Conservation (phyloP, 1,284 basidiomycete genomes). For the Termitomyces sp. region DNA sequence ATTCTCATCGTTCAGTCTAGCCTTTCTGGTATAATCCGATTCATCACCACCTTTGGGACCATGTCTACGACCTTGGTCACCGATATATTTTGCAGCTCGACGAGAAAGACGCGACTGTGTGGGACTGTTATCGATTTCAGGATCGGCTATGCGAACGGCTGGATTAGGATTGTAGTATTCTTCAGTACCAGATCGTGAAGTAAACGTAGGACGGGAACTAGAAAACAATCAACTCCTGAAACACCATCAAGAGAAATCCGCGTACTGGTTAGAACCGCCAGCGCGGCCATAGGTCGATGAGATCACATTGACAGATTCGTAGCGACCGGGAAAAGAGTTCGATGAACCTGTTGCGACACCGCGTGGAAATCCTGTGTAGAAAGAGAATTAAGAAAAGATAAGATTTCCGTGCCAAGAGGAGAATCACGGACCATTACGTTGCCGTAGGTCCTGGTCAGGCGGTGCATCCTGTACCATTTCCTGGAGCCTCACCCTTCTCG, state of each 20-base stretch:
- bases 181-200: slow-evolving; percentile 19
- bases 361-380: slow-evolving; percentile 8
- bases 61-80: slow-evolving; percentile 33
- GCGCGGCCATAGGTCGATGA: slow-evolving; percentile 6
- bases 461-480: slow-evolving; percentile 25
- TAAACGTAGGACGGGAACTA: slow-evolving; percentile 4
- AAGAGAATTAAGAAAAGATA: slow-evolving; percentile 4
- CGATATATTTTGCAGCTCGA: slow-evolving; percentile 23
- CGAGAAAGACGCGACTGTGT: slow-evolving; percentile 22
- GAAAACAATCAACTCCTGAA: background rate
- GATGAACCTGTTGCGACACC: slow-evolving; percentile 12
- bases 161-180: slow-evolving; percentile 33
- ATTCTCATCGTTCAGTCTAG: slow-evolving; percentile 43
- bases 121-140: slow-evolving; percentile 15
- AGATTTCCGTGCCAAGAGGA: slow-evolving; percentile 5
- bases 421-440: slow-evolving; percentile 32
- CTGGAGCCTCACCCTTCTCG: slow-evolving; percentile 29
- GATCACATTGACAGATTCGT: slow-evolving; percentile 16
- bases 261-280: slow-evolving; percentile 11
- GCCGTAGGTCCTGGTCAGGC: slow-evolving; percentile 32
- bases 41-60: slow-evolving; percentile 39
- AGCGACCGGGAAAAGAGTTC: slow-evolving; percentile 20
- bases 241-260: background rate
- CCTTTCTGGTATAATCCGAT: slow-evolving; percentile 42
- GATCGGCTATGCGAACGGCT: slow-evolving; percentile 22